A percentile compares a stretch with the other conserved stretches of the same genome.
phyloP scores from a whole-genome alignment of 306 rosid species.

The Alnus rubra region DNA sequence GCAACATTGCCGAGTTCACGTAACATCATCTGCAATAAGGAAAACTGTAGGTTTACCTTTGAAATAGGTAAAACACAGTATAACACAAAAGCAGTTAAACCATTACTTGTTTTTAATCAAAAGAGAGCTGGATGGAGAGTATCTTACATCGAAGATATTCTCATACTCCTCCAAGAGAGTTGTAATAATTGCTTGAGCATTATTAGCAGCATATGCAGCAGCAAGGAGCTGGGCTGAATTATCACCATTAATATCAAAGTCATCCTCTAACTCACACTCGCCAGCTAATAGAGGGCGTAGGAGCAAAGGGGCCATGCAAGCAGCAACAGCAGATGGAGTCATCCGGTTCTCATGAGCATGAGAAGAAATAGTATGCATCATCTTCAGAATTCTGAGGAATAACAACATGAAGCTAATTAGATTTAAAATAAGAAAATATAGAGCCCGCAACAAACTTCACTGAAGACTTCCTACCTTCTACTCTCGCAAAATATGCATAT shows the following conservation, averaged over 20 bases:
- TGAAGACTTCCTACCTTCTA: background rate
- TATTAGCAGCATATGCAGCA: slow-evolving; percentile 98
- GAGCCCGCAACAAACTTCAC: background rate
- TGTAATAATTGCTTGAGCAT: slow-evolving; percentile 90
- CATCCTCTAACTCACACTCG: slow-evolving; percentile 96
- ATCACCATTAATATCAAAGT: slow-evolving; percentile 83
- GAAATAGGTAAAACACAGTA: slow-evolving; percentile 24
- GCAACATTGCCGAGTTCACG: slow-evolving; percentile 3
- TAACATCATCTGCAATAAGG: background rate
- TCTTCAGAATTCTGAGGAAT: slow-evolving; percentile 77
- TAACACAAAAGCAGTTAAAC: slow-evolving; percentile 19
- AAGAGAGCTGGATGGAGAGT: slow-evolving; percentile 8
- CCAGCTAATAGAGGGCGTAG: slow-evolving; percentile 94
- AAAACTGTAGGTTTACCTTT: slow-evolving; percentile 1
- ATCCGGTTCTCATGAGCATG: slow-evolving; percentile 89
- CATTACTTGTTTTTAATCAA: slow-evolving; percentile 1
- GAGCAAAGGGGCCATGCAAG: slow-evolving; percentile 99
- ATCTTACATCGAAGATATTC: slow-evolving; percentile 84
- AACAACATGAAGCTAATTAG: background rate
- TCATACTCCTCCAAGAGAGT: slow-evolving; percentile 95
- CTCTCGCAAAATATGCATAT: background rate
- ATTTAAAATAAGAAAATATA: background rate
- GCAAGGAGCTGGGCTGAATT: slow-evolving; percentile 97
- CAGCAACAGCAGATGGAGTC: slow-evolving; percentile 98
- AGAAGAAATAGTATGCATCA: slow-evolving; percentile 88